Percentiles rank a stretch among this genome's conserved stretches.
Evolutionary conservation across 495 filamentous ascomycete genomes (phyloP).

Genomic region (Neurospora sp.): DNA sequence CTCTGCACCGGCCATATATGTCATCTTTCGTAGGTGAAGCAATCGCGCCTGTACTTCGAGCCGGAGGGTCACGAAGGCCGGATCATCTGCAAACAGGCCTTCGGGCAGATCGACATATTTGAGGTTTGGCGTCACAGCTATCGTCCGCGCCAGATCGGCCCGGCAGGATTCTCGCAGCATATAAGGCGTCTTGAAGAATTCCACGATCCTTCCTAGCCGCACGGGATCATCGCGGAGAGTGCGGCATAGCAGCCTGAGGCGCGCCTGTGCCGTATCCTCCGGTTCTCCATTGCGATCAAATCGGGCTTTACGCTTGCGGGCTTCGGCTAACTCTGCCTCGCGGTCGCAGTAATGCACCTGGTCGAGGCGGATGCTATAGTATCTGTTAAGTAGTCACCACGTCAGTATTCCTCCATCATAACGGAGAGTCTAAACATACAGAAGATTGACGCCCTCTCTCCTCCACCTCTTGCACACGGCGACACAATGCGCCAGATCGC

Average conservation of each 20-base stretch:
- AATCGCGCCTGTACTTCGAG: conserved; percentile 78
- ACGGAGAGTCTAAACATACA: conserved; percentile 40
- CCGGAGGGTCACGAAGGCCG: conserved; percentile 59
- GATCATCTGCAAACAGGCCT: conserved; percentile 72
- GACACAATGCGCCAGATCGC: conserved; percentile 75
- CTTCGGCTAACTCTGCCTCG: conserved; percentile 67
- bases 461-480: conserved; percentile 67
- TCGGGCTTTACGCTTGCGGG: conserved; percentile 63
- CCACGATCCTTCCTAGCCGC: conserved; percentile 52
- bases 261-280: conserved; percentile 64
- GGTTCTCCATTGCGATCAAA: conserved; percentile 67
- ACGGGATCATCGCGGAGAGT: conserved; percentile 65
- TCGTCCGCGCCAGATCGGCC: conserved; percentile 70
- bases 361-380: conserved; percentile 84
- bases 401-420: conserved; percentile 1
- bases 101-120: conserved; percentile 88
- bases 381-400: conserved; percentile 39
- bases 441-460: conserved; percentile 37
- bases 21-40: conserved; percentile 78
- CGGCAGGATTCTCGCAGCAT: conserved; percentile 89
- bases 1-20: conserved; percentile 69
- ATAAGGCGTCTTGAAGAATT: conserved; percentile 84
- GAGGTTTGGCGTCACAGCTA: conserved; percentile 75
- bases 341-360: conserved; percentile 88
- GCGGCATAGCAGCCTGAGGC: conserved; percentile 68